Base-by-base conservation (phyloP, 2,329 filamentous ascomycete species). In the Aureobasidium vineae region DNA sequence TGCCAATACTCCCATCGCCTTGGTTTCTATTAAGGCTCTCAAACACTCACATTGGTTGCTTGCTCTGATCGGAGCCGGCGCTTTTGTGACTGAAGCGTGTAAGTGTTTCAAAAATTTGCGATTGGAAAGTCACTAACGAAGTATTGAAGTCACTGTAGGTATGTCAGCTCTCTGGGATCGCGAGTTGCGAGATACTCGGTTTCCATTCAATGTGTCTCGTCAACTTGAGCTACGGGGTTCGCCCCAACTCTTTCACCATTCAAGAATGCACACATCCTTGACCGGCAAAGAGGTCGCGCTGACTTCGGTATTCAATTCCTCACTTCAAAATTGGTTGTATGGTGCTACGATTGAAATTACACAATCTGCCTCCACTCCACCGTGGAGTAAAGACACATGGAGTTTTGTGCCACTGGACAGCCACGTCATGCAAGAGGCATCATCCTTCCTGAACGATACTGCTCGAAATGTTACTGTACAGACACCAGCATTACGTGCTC, bases 351-450 rank as follows among this genome's bases (percentile, higher is more conserved):
- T 36, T 10, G 33, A 36, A 10, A 36, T 36, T 10, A 36, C 33
- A 36, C 33, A 36, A 36, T 36, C 33, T 36, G 33, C 33, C 33
- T 36, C 33, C 8, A 36, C 33, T 36, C 33, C 33, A 3, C 33
- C 33, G 11, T 60, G 56, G 56, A 60, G 40, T 15, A 60, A 47
- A 16, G 56, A 60, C 26, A 60, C 56, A 0, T 60, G 56, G 56
- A 60, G 40, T 10, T 60, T 60, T 21, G 13, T 36, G 8, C 56
- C 56, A 5, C 15, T 60, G 13, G 40, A 60, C 19, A 13, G 8
- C 13, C 33, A 13, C 3, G 33, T 36, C 0, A 13, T 36, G 1
- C 33, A 36, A 36, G 33, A 36, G 8, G 33, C 33, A 10, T 36
- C 33, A 23, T 16, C 26, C 15, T 2, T 19, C 2, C 2, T 2